A percentile compares a stretch with the other conserved stretches of the same genome.
phyloP scores from a whole-genome alignment of 2,329 filamentous ascomycete species.

The Talaromyces sp. region DNA sequence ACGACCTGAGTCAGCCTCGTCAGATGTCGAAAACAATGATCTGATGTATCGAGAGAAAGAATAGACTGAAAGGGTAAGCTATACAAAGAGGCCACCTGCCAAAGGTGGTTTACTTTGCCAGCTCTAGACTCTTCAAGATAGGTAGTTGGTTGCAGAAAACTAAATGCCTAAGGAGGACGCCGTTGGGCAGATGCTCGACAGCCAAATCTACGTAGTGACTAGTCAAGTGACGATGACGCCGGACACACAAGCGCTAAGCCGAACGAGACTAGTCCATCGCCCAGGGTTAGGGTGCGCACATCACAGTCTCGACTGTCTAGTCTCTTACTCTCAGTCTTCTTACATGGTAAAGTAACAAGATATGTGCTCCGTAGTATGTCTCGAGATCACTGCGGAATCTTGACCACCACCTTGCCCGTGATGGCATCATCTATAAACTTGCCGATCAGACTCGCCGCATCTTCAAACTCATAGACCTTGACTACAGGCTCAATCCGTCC shows the following conservation, averaged over 20 bases:
- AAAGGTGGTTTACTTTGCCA: not conserved
- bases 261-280: not conserved
- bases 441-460: not conserved
- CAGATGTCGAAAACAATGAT: not conserved
- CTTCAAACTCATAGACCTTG: not conserved
- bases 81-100: not conserved
- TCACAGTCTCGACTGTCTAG: not conserved
- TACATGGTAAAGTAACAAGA: too few relatives aligned
- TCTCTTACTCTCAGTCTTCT: too few relatives aligned
- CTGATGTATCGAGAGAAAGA: not conserved
- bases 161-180: not conserved
- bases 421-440: not conserved
- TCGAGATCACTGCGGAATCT: not conserved
- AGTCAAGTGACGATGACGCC: constrained; percentile 8
- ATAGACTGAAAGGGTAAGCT: not conserved
- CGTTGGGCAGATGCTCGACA: constrained; percentile 4
- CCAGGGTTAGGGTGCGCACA: not conserved
- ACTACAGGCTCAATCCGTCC: not conserved
- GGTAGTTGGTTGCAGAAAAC: not conserved
- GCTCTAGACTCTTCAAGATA: not conserved
- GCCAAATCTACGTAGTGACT: not conserved
- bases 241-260: not conserved
- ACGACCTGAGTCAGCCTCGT: not conserved
- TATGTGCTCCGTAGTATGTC: too few relatives aligned
- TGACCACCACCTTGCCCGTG: constrained; percentile 1